Evolutionary conservation across 2,329 filamentous ascomycete genomes (phyloP), one percentile per base, ranked within the genome.

Genomic region (Ascochyta rabiei): DNA sequence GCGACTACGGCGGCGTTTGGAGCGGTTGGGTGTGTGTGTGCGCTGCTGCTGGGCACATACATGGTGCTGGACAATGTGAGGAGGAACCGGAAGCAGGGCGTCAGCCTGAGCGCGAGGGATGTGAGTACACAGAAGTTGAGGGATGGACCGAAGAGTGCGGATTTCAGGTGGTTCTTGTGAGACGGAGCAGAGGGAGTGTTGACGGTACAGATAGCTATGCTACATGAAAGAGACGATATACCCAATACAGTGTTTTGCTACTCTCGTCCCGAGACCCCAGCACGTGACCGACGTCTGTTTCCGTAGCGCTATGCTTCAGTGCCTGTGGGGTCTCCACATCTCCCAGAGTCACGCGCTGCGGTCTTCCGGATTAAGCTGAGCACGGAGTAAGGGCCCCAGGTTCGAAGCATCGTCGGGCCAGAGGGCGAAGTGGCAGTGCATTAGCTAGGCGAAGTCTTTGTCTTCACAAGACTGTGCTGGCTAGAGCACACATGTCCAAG

Each of bases 31-130:
- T 80, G 82, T 21, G 55, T 84, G 1, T 70, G 87, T 47, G 83
- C 86, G 0, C 73, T 80, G 4, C 54, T 76, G n/a, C 68, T 90
- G 42, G 88, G 86, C 0, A 47, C 75, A 0, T 90, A 81, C 64
- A 90, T 90, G 87, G 76, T 83, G 35, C 69, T 81, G 30, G 88
- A 90, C 66, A 90, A 90, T 65, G 79, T 75, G 65, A 78, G 84
- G 41, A 80, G 88, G 42, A 82, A 90, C 63, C 70, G 73, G 15
- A 77, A 71, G 43, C 82, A 84, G 62, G 87, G 87, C 0, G 73
- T 82, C 3, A 81, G 77, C 24, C 64, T 87, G 18, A 79, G 76
- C 6, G 86, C 85, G 2, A 77, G 67, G 51, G 77, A 81, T 64
- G 76, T 81, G 3, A 76, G 75, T 30, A 81, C 79, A 6, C 77